These are phyloP conservation scores for Cylindrotheca fusiformis DNA, from an alignment of 108 stramenopile genomes.

Conservation along the genomic window DNA sequence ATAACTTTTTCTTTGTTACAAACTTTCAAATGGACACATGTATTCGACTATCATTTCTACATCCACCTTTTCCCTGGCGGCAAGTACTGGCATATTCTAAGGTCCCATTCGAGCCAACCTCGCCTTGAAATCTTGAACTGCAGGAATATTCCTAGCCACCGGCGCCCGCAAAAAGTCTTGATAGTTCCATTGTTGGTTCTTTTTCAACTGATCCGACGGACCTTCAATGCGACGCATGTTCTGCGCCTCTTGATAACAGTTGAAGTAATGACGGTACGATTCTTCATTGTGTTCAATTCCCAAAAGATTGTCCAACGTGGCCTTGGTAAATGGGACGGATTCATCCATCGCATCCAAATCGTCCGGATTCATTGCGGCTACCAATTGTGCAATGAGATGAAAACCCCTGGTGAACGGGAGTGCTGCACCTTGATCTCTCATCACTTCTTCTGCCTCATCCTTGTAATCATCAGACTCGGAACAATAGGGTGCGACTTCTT, in stretches of 20 bases:
- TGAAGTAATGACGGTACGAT: slow-evolving; percentile 47
- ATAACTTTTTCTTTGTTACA: too few species aligned
- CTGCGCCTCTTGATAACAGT: slow-evolving; percentile 38
- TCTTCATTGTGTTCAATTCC: slow-evolving; percentile 34
- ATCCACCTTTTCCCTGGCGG: too few species aligned
- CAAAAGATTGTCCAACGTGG: slow-evolving; percentile 47
- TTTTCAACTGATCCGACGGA: slow-evolving; percentile 29
- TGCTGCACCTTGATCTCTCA: slow-evolving; percentile 51
- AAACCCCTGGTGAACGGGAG: slow-evolving; percentile 54
- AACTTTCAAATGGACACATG: too few species aligned
- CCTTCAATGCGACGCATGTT: slow-evolving; percentile 13
- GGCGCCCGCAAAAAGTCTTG: slow-evolving; percentile 33
- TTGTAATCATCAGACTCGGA: slow-evolving; percentile 47
- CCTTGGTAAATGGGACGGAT: slow-evolving; percentile 53
- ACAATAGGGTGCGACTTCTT: slow-evolving; percentile 50
- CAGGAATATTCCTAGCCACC: slow-evolving; percentile 31
- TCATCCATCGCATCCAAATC: slow-evolving; percentile 70
- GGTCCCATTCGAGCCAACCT: slow-evolving; percentile 15
- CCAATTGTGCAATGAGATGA: slow-evolving; percentile 40
- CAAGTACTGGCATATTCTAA: too few species aligned
- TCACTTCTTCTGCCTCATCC: slow-evolving; percentile 45
- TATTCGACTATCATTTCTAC: too few species aligned
- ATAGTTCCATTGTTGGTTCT: slow-evolving; percentile 31
- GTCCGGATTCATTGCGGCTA: slow-evolving; percentile 49
- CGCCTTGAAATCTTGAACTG: slow-evolving; percentile 27